phyloP scores from a whole-genome alignment of 345 rosid species.

The Physaria fendleri region DNA sequence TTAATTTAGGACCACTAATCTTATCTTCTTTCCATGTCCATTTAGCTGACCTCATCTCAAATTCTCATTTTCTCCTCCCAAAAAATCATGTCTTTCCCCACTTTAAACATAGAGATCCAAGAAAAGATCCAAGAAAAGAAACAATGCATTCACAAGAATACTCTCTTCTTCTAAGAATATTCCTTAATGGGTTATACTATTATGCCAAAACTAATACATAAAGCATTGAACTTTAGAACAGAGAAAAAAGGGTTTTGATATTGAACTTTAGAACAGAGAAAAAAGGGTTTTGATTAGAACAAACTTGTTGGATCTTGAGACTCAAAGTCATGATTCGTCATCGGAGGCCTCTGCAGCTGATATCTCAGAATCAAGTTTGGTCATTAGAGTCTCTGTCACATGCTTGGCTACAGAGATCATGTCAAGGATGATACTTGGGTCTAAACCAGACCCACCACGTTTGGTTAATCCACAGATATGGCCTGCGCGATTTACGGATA shows the following conservation, averaged over 20 bases:
- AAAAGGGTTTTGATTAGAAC: background rate
- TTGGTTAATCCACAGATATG: conserved; percentile 73
- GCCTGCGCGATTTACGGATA: conserved; percentile 64
- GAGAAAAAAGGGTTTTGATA: background rate
- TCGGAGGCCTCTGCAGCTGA: conserved; percentile 61
- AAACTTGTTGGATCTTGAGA: background rate
- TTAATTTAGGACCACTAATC: conserved; percentile 26
- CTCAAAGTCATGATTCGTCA: conserved; percentile 17
- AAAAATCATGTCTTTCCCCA: conserved; percentile 22
- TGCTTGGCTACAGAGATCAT: conserved; percentile 81
- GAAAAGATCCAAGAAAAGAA: too few species aligned
- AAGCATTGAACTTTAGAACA: background rate
- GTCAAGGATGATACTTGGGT: conserved; percentile 73
- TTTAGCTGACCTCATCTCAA: conserved; percentile 14
- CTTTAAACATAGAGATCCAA: background rate
- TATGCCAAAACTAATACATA: background rate
- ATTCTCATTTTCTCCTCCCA: conserved; percentile 20
- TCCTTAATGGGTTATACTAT: background rate
- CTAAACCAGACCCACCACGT: conserved; percentile 80
- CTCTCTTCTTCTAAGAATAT: background rate
- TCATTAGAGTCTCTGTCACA: conserved; percentile 52
- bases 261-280: background rate
- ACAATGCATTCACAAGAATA: background rate
- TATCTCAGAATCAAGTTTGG: conserved; percentile 64
- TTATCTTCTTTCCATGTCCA: conserved; percentile 22